These are phyloP conservation scores for Keqinozyma sinolaborantium DNA, from an alignment of 1,139 yeast genomes.

Conservation along the genomic window DNA sequence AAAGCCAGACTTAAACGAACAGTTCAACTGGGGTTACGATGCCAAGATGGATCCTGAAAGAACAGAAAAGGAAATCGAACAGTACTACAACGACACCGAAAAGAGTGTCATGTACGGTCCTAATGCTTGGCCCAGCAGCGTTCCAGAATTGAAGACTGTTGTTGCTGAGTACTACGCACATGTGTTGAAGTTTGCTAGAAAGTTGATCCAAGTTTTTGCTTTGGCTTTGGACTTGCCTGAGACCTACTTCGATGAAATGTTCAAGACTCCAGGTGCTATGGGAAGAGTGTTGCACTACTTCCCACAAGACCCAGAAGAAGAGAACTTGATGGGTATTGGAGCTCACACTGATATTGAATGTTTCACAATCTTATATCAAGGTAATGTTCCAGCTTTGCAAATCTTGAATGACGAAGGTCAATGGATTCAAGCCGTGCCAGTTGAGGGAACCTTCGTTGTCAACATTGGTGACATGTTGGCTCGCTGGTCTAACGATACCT, in stretches of 20 bases:
- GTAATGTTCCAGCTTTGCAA: slow-evolving; percentile 12
- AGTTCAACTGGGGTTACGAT: slow-evolving; percentile 14
- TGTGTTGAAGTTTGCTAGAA: slow-evolving; percentile 9
- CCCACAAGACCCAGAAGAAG: slow-evolving; percentile 9
- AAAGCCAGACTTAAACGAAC: slow-evolving; percentile 13
- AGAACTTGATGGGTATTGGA: slow-evolving; percentile 11
- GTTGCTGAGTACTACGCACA: slow-evolving; percentile 8
- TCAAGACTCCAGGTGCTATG: slow-evolving; percentile 12
- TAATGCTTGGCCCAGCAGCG: slow-evolving; percentile 11
- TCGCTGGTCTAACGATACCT: slow-evolving; percentile 14
- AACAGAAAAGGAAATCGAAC: slow-evolving; percentile 7
- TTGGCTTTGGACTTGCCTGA: slow-evolving; percentile 12
- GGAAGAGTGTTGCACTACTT: slow-evolving; percentile 13
- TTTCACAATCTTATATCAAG: slow-evolving; percentile 13
- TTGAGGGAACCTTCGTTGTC: slow-evolving; percentile 11
- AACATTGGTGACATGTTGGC: slow-evolving; percentile 15
- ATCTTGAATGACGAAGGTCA: slow-evolving; percentile 11
- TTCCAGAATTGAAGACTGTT: slow-evolving; percentile 8
- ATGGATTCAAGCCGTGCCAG: slow-evolving; percentile 12
- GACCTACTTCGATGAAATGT: slow-evolving; percentile 9
- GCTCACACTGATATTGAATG: slow-evolving; percentile 15
- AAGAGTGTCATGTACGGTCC: slow-evolving; percentile 12
- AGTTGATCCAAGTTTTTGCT: slow-evolving; percentile 10
- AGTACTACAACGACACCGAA: slow-evolving; percentile 4
- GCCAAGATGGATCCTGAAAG: slow-evolving; percentile 11